Percentiles rank a stretch among this genome's conserved stretches.
phyloP scores from a whole-genome alignment of 2,329 filamentous ascomycete species.

The Fonsecaea pugnacius region DNA sequence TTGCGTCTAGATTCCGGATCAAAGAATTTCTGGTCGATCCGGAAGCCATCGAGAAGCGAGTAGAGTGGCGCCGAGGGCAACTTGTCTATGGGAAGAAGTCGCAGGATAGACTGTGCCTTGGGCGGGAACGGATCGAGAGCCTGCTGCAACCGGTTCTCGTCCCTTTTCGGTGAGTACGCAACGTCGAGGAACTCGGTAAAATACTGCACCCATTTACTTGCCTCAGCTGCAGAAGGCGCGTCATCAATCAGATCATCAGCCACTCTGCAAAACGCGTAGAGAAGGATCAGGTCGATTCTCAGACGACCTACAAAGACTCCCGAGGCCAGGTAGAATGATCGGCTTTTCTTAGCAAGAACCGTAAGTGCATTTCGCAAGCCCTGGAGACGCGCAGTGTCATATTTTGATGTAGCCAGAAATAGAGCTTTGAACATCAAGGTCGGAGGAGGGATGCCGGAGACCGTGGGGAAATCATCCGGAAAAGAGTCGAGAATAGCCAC shows the following conservation, averaged over 20 bases:
- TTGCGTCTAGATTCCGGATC: constrained; percentile 31
- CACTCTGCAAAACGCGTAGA: constrained; percentile 76
- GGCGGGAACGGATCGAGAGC: constrained; percentile 55
- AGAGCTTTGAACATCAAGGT: constrained; percentile 59
- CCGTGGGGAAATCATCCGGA: constrained; percentile 59
- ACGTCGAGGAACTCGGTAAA: constrained; percentile 61
- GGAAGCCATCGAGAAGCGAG: constrained; percentile 69
- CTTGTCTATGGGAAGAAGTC: constrained; percentile 62
- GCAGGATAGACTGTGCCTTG: constrained; percentile 58
- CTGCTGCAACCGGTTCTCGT: constrained; percentile 37
- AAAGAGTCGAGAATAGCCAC: constrained; percentile 68
- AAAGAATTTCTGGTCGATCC: constrained; percentile 67
- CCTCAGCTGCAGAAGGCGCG: constrained; percentile 58
- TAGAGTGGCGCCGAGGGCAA: constrained; percentile 65
- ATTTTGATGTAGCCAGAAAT: constrained; percentile 53
- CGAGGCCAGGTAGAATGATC: constrained; percentile 75
- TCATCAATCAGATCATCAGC: constrained; percentile 76
- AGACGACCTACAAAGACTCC: constrained; percentile 70
- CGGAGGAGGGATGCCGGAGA: constrained; percentile 57
- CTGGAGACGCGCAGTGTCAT: constrained; percentile 62
- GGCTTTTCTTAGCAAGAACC: constrained; percentile 66
- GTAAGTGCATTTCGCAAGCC: constrained; percentile 64
- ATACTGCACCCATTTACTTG: constrained; percentile 62
- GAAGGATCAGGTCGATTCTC: constrained; percentile 68
- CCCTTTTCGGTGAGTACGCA: constrained; percentile 51